Conservation (phyloP, 371 early-diverging fungal species). For the Mucor sp. region DNA sequence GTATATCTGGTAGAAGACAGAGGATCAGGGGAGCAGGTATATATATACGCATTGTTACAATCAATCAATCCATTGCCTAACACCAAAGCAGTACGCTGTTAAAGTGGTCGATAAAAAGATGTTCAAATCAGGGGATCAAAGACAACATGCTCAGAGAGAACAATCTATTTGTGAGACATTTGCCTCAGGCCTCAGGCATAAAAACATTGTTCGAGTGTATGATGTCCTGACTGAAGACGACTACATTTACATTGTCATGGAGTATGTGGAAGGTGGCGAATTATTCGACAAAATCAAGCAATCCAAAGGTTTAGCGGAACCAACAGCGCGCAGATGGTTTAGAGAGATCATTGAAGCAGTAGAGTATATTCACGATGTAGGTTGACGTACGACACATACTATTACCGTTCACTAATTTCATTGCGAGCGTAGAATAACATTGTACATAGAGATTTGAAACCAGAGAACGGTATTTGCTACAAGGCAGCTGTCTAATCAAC, state of each 20-base stretch:
- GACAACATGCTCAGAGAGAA: conserved; percentile 58
- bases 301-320: conserved; percentile 82
- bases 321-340: conserved; percentile 87
- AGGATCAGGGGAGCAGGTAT: conserved; percentile 67
- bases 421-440: conserved; percentile 57
- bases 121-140: conserved; percentile 56
- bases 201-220: conserved; percentile 84
- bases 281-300: conserved; percentile 94
- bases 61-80: conserved; percentile 45
- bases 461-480: conserved; percentile 67
- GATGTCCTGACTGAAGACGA: conserved; percentile 86
- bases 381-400: neutral
- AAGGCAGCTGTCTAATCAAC: neutral
- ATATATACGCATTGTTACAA: conserved; percentile 18
- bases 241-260: conserved; percentile 92
- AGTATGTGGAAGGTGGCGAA: conserved; percentile 96
- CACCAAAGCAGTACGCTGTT: conserved; percentile 57
- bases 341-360: conserved; percentile 95
- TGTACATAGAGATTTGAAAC: conserved; percentile 91
- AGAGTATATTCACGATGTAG: conserved; percentile 85
- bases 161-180: conserved; percentile 65
- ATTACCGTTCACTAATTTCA: neutral
- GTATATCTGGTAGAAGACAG: conserved; percentile 70
- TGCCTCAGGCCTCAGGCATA: conserved; percentile 74
- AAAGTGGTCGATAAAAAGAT: conserved; percentile 60